These are phyloP conservation scores for Colletotrichum orchidophilum DNA, from an alignment of 2,329 filamentous ascomycete genomes.

Conservation along the genomic window DNA sequence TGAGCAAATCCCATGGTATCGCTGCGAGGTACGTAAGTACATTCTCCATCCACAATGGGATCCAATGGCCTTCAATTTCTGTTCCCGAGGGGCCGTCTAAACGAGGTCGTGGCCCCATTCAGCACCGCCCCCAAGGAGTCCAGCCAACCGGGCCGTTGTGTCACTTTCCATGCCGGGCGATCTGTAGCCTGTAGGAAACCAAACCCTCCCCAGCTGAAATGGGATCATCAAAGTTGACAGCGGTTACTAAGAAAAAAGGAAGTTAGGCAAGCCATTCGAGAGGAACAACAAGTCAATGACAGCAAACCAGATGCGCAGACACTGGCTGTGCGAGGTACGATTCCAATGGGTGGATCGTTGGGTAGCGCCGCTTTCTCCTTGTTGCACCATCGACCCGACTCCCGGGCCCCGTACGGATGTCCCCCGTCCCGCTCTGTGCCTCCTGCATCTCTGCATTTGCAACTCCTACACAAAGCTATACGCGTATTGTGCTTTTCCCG, in stretches of 20 bases:
- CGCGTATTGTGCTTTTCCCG: not conserved
- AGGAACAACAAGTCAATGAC: not conserved
- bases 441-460: not conserved
- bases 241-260: slow-evolving; percentile 1
- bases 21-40: not conserved
- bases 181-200: not conserved
- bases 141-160: not conserved
- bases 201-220: slow-evolving; percentile 26
- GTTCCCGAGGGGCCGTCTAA: slow-evolving; percentile 7
- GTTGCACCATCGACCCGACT: not conserved
- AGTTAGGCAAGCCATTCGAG: not conserved
- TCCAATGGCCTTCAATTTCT: not conserved
- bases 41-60: not conserved
- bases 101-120: slow-evolving; percentile 10
- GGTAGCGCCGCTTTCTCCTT: not conserved
- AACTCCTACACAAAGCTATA: not conserved
- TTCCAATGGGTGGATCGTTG: not conserved
- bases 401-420: slow-evolving; percentile 11
- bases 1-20: not conserved
- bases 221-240: not conserved
- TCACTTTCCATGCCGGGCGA: not conserved
- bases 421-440: not conserved
- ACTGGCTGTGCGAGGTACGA: not conserved
- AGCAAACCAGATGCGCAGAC: not conserved
- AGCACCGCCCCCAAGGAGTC: slow-evolving; percentile 16